Percentiles rank a stretch among this genome's conserved stretches.
phyloP scores from a whole-genome alignment of 2,329 filamentous ascomycete species.

The Hirsutella thompsonii region DNA sequence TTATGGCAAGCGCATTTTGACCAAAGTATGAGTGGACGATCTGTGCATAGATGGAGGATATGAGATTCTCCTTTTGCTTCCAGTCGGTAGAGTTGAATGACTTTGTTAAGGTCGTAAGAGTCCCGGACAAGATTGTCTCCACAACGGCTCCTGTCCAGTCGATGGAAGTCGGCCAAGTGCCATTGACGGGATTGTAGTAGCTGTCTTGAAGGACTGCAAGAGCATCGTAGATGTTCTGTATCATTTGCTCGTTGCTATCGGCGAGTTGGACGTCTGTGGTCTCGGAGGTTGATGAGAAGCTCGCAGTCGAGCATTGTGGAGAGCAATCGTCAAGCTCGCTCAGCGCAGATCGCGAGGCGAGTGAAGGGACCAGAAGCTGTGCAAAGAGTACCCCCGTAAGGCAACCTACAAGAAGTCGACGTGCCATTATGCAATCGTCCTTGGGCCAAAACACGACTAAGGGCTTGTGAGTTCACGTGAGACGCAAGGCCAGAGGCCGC shows the following conservation, averaged over 20 bases:
- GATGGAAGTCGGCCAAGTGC: conserved; percentile 74
- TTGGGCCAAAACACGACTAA: not conserved
- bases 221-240: conserved; percentile 45
- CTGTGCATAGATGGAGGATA: conserved; percentile 73
- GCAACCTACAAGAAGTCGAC: not conserved
- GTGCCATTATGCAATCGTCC: not conserved
- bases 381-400: not conserved
- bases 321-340: not conserved
- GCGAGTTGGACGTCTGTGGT: not conserved
- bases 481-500: not conserved
- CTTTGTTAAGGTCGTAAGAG: conserved; percentile 56
- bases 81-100: conserved; percentile 23
- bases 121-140: conserved; percentile 64
- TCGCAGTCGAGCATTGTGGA: not conserved
- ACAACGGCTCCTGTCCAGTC: conserved; percentile 90
- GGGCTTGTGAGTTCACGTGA: not conserved
- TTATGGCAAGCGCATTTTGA: conserved; percentile 63
- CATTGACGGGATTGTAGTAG: conserved; percentile 67
- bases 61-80: conserved; percentile 58
- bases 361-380: not conserved
- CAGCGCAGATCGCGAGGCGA: not conserved
- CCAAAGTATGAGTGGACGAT: conserved; percentile 71
- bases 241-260: conserved; percentile 9
- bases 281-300: not conserved
- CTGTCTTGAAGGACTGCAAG: conserved; percentile 63